These are phyloP conservation scores for Pythium sukuiense DNA, from an alignment of 352 stramenopile species.

Conservation along the genomic window DNA sequence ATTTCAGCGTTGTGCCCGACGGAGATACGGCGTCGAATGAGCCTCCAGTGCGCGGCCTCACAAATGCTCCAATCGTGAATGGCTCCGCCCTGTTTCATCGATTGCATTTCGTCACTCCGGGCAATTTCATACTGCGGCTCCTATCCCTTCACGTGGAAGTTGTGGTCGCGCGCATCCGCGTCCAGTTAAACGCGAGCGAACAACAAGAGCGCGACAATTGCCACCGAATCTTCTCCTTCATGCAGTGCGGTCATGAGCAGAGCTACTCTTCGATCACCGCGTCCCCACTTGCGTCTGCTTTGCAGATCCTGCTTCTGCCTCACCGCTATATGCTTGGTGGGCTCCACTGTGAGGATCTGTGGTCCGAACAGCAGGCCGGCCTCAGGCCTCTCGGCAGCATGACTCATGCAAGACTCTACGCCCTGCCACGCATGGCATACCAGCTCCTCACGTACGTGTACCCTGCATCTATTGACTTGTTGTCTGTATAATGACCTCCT, in stretches of 20 bases:
- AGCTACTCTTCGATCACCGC: not conserved
- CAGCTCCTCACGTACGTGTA: slow-evolving; percentile 58
- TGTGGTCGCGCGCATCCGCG: slow-evolving; percentile 43
- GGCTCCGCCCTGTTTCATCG: slow-evolving; percentile 38
- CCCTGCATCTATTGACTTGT: not conserved
- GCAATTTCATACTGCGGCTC: slow-evolving; percentile 48
- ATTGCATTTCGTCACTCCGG: slow-evolving; percentile 41
- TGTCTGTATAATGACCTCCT: not conserved
- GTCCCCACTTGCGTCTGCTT: not conserved
- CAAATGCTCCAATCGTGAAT: slow-evolving; percentile 31
- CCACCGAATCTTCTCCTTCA: slow-evolving; percentile 13
- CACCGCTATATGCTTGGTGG: slow-evolving; percentile 10
- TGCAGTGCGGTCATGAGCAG: slow-evolving; percentile 19
- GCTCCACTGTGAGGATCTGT: slow-evolving; percentile 39
- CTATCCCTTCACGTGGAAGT: slow-evolving; percentile 22
- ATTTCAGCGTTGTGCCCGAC: slow-evolving; percentile 17
- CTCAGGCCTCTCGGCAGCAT: slow-evolving; percentile 31
- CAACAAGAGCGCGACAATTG: slow-evolving; percentile 4
- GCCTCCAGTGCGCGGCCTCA: slow-evolving; percentile 8
- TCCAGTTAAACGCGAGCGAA: slow-evolving; percentile 33
- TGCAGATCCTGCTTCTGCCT: slow-evolving; percentile 16
- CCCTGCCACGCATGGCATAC: slow-evolving; percentile 42
- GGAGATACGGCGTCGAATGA: not conserved
- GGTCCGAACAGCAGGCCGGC: slow-evolving; percentile 35
- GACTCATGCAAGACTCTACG: slow-evolving; percentile 32